Evolutionary conservation across 768 basidiomycete species (phyloP), one percentile per base, ranked within the genome.

Genomic region (Lactarius indigo): DNA sequence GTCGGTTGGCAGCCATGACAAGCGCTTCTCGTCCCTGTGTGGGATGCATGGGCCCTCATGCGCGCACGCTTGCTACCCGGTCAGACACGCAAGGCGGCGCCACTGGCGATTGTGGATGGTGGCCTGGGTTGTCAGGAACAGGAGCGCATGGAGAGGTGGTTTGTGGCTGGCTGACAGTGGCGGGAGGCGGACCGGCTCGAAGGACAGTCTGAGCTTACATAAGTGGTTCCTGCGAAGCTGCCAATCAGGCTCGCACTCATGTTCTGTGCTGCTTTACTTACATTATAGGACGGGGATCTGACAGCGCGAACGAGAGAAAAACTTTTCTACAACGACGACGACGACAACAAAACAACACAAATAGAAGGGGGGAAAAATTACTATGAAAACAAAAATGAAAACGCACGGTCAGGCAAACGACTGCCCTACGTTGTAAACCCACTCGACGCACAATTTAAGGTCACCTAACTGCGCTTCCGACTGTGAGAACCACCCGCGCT

Each of bases 381-480:
- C 41, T 39, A 41, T n/a, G 13, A 47, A 18, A 42, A 31, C 8
- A 26, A 47, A 28, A 47, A 57, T 28, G 55, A 12, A 41, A 47
- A n/a, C 23, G 44, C 50, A 28, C 50, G 37, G 13, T 28, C 15
- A 12, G 56, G 44, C 15, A 18, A 41, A 18, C 15, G 39, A 18
- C 39, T 41, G 39, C 39, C n/a, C 31, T 13, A 35, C 56, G 12
- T 12, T 12, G 35, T 12, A 35, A 35, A 35, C 35, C 35, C 35
- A 30, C 20, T n/a, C 18, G 18, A n/a, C 42, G 20, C 13, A 44
- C 7, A 20, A 44, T 44, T 33, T 23, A 50, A 31, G 8, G 28
- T 23, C 23, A 9, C 42, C 59, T 69, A 70, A 8, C 60, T 63
- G 39, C 47, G 64, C 52, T 66, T 69, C 47, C 62, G 64, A 44